Percentiles rank a stretch among this genome's conserved stretches.
phyloP scores from a whole-genome alignment of 768 basidiomycete species.

The Termitomyces titanicus region DNA sequence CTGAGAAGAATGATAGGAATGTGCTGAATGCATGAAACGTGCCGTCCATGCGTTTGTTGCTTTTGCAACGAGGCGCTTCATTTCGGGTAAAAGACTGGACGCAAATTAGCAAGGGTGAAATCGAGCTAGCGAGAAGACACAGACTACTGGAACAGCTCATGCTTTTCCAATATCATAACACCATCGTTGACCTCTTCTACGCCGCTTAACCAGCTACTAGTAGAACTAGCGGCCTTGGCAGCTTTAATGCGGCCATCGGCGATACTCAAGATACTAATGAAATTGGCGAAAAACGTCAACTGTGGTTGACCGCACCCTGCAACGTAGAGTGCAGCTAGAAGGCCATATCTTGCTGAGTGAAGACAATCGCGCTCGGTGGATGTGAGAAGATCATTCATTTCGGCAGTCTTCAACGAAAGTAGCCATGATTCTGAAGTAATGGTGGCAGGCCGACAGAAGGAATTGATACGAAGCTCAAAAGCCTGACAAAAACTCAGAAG shows the following conservation, averaged over 20 bases:
- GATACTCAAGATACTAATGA: constrained; percentile 40
- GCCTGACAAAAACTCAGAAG: constrained; percentile 27
- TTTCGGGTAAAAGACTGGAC: constrained; percentile 34
- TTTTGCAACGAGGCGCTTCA: constrained; percentile 30
- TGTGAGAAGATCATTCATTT: constrained; percentile 17
- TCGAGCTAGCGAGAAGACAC: constrained; percentile 16
- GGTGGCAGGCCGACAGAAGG: constrained; percentile 29
- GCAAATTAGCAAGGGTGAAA: constrained; percentile 2
- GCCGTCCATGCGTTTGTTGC: constrained; percentile 35
- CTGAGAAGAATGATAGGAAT: constrained; percentile 33
- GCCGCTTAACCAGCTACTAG: constrained; percentile 19
- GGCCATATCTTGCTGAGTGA: constrained; percentile 33
- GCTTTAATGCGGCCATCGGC: constrained; percentile 24
- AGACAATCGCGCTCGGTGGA: constrained; percentile 24
- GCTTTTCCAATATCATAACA: constrained; percentile 14
- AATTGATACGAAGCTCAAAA: constrained; percentile 37
- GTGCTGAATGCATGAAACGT: constrained; percentile 34
- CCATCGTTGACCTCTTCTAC: constrained; percentile 7
- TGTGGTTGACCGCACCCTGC: constrained; percentile 57
- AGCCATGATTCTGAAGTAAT: constrained; percentile 31
- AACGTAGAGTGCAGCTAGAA: constrained; percentile 57
- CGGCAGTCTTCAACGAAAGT: constrained; percentile 14
- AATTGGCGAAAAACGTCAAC: constrained; percentile 47
- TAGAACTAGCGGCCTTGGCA: constrained; percentile 8
- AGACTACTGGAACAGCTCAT: constrained; percentile 34